phyloP scores from a whole-genome alignment of 345 rosid genomes.

The Gossypium mustelinum region DNA sequence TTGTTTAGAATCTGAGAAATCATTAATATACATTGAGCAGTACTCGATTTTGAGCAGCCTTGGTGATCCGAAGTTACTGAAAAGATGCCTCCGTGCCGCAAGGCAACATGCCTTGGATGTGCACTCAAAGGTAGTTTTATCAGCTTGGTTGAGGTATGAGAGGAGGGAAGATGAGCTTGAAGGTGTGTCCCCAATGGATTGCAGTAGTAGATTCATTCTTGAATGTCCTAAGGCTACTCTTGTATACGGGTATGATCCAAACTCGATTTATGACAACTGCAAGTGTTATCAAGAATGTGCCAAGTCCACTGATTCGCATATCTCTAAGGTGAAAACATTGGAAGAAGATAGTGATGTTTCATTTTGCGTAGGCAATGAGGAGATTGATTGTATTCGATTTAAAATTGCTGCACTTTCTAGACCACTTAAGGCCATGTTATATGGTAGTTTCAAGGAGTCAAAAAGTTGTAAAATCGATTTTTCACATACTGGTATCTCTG shows the following conservation, averaged over 20 bases:
- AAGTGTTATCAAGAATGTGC: conserved; percentile 27
- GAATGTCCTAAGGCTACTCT: conserved; percentile 84
- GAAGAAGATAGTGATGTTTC: conserved; percentile 39
- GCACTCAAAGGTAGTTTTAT: conserved; percentile 71
- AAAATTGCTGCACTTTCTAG: conserved; percentile 67
- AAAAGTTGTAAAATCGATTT: conserved; percentile 63
- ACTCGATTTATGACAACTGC: conserved; percentile 59
- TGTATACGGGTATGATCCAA: conserved; percentile 67
- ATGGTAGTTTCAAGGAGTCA: conserved; percentile 68
- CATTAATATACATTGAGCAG: conserved; percentile 55
- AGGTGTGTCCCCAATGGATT: conserved; percentile 72
- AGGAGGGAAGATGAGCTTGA: conserved; percentile 89
- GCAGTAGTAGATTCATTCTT: conserved; percentile 59
- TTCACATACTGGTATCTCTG: conserved; percentile 58
- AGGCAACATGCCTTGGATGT: conserved; percentile 81
- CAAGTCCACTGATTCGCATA: too few relatives aligned
- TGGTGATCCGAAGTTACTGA: conserved; percentile 65
- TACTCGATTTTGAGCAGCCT: conserved; percentile 62
- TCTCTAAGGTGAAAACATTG: too few relatives aligned
- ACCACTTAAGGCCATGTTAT: conserved; percentile 75
- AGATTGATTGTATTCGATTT: conserved; percentile 62
- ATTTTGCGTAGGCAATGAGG: conserved; percentile 71
- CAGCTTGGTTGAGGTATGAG: conserved; percentile 85
- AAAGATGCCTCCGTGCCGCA: conserved; percentile 65
- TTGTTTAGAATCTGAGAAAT: conserved; percentile 53